A percentile compares a stretch with the other conserved stretches of the same genome.
Conservation (phyloP, 1,284 basidiomycete species). For the Ganoderma lucidum region DNA sequence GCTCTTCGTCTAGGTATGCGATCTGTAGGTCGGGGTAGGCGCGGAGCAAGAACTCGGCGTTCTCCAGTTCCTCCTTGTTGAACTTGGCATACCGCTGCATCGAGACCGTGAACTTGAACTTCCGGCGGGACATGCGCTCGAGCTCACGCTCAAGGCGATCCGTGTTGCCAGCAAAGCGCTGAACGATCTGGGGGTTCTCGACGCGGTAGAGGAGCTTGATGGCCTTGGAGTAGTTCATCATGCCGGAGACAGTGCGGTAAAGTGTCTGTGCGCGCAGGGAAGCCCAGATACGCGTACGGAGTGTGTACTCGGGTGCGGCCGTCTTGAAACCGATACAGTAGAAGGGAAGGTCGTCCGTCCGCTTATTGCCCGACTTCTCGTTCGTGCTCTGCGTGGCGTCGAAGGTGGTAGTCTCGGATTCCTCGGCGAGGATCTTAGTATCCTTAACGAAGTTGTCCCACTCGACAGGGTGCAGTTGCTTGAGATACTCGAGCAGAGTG, state of each 20-base stretch:
- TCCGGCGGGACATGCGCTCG: slow-evolving; percentile 96
- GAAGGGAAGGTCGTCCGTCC: slow-evolving; percentile 96
- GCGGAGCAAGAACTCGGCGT: slow-evolving; percentile 97
- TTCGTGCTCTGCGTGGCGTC: slow-evolving; percentile 67
- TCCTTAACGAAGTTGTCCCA: slow-evolving; percentile 99
- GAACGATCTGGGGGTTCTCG: slow-evolving; percentile 99
- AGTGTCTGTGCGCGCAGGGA: slow-evolving; percentile 98
- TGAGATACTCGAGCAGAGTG: slow-evolving; percentile 95
- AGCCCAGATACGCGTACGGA: slow-evolving; percentile 99
- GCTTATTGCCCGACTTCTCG: slow-evolving; percentile 78
- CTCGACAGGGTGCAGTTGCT: slow-evolving; percentile 98
- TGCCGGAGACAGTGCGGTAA: slow-evolving; percentile 99
- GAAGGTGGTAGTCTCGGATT: slow-evolving; percentile 58
- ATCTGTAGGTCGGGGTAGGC: slow-evolving; percentile 99
- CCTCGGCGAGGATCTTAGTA: slow-evolving; percentile 98
- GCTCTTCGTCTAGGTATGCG: slow-evolving; percentile 97
- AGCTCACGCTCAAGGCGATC: slow-evolving; percentile 96
- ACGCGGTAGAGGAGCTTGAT: slow-evolving; percentile 99
- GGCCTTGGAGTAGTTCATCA: slow-evolving; percentile 99
- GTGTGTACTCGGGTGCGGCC: slow-evolving; percentile 97
- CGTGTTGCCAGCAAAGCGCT: slow-evolving; percentile 96
- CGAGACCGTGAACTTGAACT: slow-evolving; percentile 99
- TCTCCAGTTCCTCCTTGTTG: slow-evolving; percentile 99
- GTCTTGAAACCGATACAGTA: slow-evolving; percentile 99
- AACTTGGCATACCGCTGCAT: slow-evolving; percentile 99